Conservation (phyloP, 1,284 basidiomycete species). For the Hypsizygus ulmarius region DNA sequence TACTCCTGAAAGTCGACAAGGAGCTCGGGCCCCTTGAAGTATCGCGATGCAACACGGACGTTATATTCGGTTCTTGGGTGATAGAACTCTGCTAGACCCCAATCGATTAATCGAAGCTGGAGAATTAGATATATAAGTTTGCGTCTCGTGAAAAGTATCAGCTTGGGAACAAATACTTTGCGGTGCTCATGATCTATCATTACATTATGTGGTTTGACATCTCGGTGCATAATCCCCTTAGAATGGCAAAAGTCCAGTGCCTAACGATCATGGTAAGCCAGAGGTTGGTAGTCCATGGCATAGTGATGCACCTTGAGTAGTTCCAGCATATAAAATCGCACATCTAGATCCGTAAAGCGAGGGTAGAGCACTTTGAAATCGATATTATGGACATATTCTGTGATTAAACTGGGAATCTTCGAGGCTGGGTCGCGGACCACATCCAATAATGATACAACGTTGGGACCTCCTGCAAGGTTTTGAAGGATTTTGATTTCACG, state of each 20-base stretch:
- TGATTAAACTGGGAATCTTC: constrained; percentile 96
- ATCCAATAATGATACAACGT: constrained; percentile 85
- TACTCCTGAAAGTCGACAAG: constrained; percentile 99
- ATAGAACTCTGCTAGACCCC: constrained; percentile 99
- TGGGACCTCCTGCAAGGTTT: constrained; percentile 95
- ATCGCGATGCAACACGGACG: constrained; percentile 94
- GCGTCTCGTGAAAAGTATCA: not conserved
- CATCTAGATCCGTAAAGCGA: constrained; percentile 92
- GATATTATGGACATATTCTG: constrained; percentile 98
- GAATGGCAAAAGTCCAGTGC: constrained; percentile 98
- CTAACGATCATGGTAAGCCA: constrained; percentile 36
- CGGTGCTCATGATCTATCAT: constrained; percentile 99
- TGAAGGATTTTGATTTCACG: constrained; percentile 98
- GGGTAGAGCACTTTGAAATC: constrained; percentile 98
- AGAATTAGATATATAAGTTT: not conserved
- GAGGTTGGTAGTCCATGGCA: constrained; percentile 6
- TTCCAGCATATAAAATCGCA: constrained; percentile 96
- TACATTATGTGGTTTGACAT: constrained; percentile 99
- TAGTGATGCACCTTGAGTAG: constrained; percentile 74
- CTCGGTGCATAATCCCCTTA: constrained; percentile 98
- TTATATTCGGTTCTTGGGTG: constrained; percentile 98
- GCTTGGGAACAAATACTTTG: constrained; percentile 52
- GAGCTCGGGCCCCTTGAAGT: constrained; percentile 98
- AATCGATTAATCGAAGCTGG: constrained; percentile 94
- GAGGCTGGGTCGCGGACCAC: constrained; percentile 93